Percentiles rank a stretch among this genome's conserved stretches.
phyloP scores from a whole-genome alignment of 805 yeast genomes.

The Schwanniomyces polymorphus region DNA sequence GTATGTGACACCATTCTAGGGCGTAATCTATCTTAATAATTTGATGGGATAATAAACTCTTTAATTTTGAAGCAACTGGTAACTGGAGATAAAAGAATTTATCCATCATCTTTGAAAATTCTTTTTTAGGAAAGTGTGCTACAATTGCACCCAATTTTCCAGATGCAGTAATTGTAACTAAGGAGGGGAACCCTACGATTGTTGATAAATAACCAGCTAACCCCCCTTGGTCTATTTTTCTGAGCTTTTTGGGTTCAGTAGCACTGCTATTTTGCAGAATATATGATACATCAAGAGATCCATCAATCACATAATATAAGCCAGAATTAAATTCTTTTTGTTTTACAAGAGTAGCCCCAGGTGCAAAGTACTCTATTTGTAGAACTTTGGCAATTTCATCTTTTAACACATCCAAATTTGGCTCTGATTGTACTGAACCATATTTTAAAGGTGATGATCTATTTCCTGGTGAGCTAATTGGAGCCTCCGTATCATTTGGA shows the following conservation, averaged over 20 bases:
- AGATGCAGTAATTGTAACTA: conserved; percentile 67
- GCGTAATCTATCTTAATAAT: conserved; percentile 83
- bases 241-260: conserved; percentile 32
- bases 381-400: conserved; percentile 59
- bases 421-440: conserved; percentile 7
- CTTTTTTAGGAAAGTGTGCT: conserved; percentile 67
- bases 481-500: background rate
- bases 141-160: conserved; percentile 55
- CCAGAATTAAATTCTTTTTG: conserved; percentile 74
- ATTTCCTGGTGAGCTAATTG: conserved; percentile 6
- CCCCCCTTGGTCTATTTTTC: conserved; percentile 72
- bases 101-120: conserved; percentile 68
- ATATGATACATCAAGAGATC: conserved; percentile 64
- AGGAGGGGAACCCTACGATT: conserved; percentile 74
- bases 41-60: conserved; percentile 63
- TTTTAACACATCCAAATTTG: conserved; percentile 53
- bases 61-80: conserved; percentile 72
- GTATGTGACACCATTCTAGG: conserved; percentile 88
- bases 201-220: conserved; percentile 86
- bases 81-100: conserved; percentile 73
- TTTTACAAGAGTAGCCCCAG: conserved; percentile 58
- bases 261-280: conserved; percentile 4
- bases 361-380: conserved; percentile 52
- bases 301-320: conserved; percentile 76
- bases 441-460: background rate